phyloP scores from a whole-genome alignment of 768 basidiomycete genomes.

The Panus rudis region DNA sequence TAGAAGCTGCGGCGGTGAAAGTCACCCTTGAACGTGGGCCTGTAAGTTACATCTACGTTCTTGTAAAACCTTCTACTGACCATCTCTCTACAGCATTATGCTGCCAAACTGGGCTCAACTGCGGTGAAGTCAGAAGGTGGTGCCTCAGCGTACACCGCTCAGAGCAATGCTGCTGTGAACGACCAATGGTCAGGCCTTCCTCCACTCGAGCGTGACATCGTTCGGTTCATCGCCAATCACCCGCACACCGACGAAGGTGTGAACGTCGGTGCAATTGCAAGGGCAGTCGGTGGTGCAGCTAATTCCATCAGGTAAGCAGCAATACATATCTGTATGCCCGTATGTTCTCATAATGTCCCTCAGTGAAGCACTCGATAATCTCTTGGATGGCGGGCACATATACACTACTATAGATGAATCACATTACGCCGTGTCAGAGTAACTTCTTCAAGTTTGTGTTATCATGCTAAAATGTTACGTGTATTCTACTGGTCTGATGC shows the following conservation, averaged over 20 bases:
- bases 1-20: conserved; percentile 68
- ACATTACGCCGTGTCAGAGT: conserved; percentile 54
- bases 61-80: no score
- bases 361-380: conserved; percentile 65
- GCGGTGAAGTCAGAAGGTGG: conserved; percentile 1
- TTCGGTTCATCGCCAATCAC: conserved; percentile 51
- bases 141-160: conserved; percentile 29
- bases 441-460: no score
- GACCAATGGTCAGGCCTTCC: conserved; percentile 54
- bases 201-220: conserved; percentile 52
- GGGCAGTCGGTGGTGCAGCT: conserved; percentile 54
- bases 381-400: conserved; percentile 76
- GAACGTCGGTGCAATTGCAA: conserved; percentile 65
- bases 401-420: conserved; percentile 79
- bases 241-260: conserved; percentile 56
- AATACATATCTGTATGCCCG: background rate
- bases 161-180: conserved; percentile 15
- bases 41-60: conserved; percentile 31
- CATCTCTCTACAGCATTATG: background rate
- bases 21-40: conserved; percentile 61
- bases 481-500: no score
- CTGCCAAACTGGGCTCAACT: background rate
- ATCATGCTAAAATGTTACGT: no score
- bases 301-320: conserved; percentile 51
- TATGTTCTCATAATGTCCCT: background rate